A percentile compares a stretch with the other conserved stretches of the same genome.
phyloP scores from a whole-genome alignment of 169 alveolate genomes.

The Cryptosporidium sp. region DNA sequence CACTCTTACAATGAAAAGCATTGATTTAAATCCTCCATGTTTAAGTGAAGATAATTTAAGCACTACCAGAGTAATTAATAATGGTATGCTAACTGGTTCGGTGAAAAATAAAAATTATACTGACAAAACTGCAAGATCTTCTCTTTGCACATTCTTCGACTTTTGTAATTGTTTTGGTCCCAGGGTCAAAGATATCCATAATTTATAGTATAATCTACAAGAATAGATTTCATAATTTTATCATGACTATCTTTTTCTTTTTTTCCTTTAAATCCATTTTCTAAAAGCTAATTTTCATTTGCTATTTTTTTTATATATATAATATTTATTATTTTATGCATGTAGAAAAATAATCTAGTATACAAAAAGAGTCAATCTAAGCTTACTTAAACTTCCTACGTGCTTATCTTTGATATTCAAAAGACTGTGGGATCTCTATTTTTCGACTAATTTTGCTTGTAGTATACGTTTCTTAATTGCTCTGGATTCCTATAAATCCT shows the following conservation, averaged over 20 bases:
- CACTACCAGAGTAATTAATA: neutral
- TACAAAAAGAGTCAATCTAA: too few species aligned
- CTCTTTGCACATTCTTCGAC: conserved; percentile 43
- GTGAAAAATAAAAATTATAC: neutral
- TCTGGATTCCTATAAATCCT: neutral
- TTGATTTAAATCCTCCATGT: conserved; percentile 60
- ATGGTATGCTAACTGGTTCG: neutral
- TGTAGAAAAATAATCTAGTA: neutral
- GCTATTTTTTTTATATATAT: neutral
- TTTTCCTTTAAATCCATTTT: neutral
- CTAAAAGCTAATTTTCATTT: neutral
- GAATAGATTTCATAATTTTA: neutral
- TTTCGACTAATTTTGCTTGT: too few species aligned
- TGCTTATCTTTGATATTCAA: neutral
- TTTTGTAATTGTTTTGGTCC: conserved; percentile 65
- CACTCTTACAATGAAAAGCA: conserved; percentile 47
- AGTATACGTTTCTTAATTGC: too few species aligned
- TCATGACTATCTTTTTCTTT: neutral
- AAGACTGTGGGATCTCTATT: neutral
- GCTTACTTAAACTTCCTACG: neutral
- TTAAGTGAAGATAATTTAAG: conserved; percentile 30
- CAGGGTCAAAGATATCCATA: conserved; percentile 33
- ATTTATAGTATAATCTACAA: neutral
- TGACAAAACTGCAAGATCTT: conserved; percentile 24
- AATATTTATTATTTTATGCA: neutral